Conservation (phyloP, 2,329 filamentous ascomycete species). For the Didymella glomerata region DNA sequence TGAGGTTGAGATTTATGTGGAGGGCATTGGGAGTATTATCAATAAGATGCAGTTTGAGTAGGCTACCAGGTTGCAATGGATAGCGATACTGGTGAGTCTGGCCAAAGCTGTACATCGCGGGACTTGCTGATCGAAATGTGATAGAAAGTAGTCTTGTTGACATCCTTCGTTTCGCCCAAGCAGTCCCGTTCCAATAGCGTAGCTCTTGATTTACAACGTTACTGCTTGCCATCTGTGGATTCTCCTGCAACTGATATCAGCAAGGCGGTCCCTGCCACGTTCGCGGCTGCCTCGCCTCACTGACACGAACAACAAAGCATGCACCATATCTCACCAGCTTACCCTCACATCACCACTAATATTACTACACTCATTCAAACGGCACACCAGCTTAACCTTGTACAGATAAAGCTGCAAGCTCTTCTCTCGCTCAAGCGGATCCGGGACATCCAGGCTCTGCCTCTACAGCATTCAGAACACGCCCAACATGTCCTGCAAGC, state of each 20-base stretch:
- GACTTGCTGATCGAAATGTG: neutral
- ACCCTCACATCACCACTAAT: neutral
- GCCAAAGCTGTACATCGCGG: neutral
- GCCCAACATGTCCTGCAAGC: neutral
- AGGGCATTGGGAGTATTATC: constrained; percentile 48
- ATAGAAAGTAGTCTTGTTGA: too few relatives aligned
- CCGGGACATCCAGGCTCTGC: constrained; percentile 78
- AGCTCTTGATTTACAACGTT: too few relatives aligned
- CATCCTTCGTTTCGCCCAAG: too few relatives aligned
- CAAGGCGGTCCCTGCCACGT: neutral
- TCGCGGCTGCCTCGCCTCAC: neutral
- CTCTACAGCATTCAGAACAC: constrained; percentile 53
- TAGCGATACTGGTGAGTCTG: neutral
- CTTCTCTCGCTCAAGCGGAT: constrained; percentile 85
- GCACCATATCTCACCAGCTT: neutral
- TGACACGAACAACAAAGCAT: neutral
- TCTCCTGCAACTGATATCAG: neutral
- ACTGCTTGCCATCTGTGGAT: neutral
- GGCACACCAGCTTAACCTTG: neutral
- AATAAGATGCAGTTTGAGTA: constrained; percentile 49
- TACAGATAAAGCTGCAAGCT: constrained; percentile 79
- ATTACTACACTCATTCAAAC: neutral
- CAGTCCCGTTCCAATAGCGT: too few relatives aligned
- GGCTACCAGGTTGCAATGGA: neutral
- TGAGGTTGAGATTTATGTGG: constrained; percentile 46